Evolutionary conservation across 2,329 filamentous ascomycete genomes (phyloP).

Genomic region (Sarocladium brachiariae): DNA sequence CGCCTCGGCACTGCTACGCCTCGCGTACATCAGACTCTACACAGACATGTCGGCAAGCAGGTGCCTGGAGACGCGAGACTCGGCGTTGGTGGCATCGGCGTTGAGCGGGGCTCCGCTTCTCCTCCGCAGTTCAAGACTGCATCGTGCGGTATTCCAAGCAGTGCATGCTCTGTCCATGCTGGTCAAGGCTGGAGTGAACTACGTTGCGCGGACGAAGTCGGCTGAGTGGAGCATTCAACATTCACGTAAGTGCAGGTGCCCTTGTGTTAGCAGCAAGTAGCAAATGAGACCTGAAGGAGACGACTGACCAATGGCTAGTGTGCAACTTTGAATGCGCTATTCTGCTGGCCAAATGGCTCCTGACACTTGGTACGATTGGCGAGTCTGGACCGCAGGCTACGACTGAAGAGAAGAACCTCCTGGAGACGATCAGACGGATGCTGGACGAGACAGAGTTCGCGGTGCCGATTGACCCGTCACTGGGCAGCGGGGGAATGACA

Average conservation of each 20-base stretch:
- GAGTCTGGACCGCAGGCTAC: constrained; percentile 43
- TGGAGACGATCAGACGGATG: constrained; percentile 51
- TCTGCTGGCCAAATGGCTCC: constrained; percentile 53
- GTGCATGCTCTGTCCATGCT: constrained; percentile 62
- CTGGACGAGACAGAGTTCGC: constrained; percentile 57
- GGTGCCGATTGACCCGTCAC: constrained; percentile 50
- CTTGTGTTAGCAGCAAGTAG: no score
- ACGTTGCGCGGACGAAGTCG: constrained; percentile 54
- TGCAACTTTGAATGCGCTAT: constrained; percentile 58
- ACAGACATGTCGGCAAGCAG: constrained; percentile 57
- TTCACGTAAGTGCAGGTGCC: constrained; percentile 51
- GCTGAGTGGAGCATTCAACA: constrained; percentile 58
- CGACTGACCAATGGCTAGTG: constrained; percentile 28
- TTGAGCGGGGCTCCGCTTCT: constrained; percentile 53
- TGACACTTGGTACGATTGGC: constrained; percentile 46
- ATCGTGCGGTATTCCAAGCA: constrained; percentile 59
- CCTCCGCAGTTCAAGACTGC: constrained; percentile 51
- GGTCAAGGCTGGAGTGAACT: constrained; percentile 56
- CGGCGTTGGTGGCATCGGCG: constrained; percentile 52
- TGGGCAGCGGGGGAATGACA: constrained; percentile 30
- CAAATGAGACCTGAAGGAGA: no score
- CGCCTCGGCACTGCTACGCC: constrained; percentile 52
- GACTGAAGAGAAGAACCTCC: constrained; percentile 45
- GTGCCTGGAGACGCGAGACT: constrained; percentile 58
- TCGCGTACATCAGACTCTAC: constrained; percentile 59